These are phyloP conservation scores for Anthracocystis setariae DNA, from an alignment of 1,284 basidiomycete species.

Conservation along the genomic window DNA sequence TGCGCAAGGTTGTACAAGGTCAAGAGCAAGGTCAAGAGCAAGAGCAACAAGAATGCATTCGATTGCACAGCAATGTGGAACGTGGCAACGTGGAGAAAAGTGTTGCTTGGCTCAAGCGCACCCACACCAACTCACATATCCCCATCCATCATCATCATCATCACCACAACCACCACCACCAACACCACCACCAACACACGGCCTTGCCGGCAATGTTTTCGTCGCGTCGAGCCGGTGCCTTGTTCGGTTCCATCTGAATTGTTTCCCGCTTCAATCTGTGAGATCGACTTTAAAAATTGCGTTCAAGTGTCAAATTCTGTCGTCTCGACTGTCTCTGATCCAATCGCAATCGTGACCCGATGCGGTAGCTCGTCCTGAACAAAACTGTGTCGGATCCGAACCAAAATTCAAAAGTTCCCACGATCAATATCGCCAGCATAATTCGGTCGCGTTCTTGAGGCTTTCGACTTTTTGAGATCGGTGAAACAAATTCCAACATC, in stretches of 20 bases:
- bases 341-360: no score
- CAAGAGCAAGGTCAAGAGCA: no score
- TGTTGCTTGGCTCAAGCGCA: conserved; percentile 38
- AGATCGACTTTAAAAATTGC: not conserved
- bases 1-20: not conserved
- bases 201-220: conserved; percentile 18
- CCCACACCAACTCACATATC: not conserved
- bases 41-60: not conserved
- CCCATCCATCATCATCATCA: no score
- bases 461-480: not conserved
- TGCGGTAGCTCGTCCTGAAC: no score
- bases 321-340: no score
- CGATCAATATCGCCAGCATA: not conserved
- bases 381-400: conserved; percentile 22
- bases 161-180: no score
- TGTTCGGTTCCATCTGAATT: not conserved
- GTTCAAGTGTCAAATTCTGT: no score
- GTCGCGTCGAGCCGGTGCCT: not conserved
- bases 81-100: conserved; percentile 8
- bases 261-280: not conserved
- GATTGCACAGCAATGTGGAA: not conserved
- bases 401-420: conserved; percentile 31
- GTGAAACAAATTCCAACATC: not conserved
- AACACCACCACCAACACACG: no score
- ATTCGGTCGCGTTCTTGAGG: conserved; percentile 10